Conservation (phyloP, 2,329 filamentous ascomycete species). For the Trichoderma endophyticum region DNA sequence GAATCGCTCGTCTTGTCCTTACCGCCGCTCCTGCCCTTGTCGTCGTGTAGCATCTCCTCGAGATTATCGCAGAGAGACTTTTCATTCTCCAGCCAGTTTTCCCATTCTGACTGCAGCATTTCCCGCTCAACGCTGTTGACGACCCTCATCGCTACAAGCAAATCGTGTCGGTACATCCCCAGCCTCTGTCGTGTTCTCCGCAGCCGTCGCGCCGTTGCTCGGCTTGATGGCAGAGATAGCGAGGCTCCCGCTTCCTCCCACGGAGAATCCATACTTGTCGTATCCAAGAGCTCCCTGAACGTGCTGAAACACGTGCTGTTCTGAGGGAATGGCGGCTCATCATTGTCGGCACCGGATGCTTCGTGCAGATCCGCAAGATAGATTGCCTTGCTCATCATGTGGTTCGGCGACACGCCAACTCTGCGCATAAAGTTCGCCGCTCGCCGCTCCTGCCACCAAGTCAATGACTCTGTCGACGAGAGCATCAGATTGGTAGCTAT, state of each 20-base stretch:
- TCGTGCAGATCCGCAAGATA: constrained; percentile 79
- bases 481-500: constrained; percentile 70
- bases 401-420: constrained; percentile 75
- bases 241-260: constrained; percentile 50
- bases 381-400: constrained; percentile 79
- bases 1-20: constrained; percentile 25
- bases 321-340: constrained; percentile 35
- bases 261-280: constrained; percentile 56
- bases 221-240: constrained; percentile 47
- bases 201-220: constrained; percentile 61
- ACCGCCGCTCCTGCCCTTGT: constrained; percentile 21
- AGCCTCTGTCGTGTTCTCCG: constrained; percentile 79
- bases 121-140: constrained; percentile 88
- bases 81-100: constrained; percentile 85
- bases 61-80: constrained; percentile 68
- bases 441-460: constrained; percentile 83
- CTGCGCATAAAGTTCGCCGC: constrained; percentile 77
- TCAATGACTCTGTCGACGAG: constrained; percentile 67
- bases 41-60: constrained; percentile 41
- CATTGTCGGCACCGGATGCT: constrained; percentile 42
- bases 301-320: constrained; percentile 60
- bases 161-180: constrained; percentile 80
- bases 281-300: constrained; percentile 57
- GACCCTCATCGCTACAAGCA: constrained; percentile 84
- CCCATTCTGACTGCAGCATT: constrained; percentile 84